These are phyloP conservation scores for Apiosordaria backusii DNA, from an alignment of 495 filamentous ascomycete genomes.

Conservation along the genomic window DNA sequence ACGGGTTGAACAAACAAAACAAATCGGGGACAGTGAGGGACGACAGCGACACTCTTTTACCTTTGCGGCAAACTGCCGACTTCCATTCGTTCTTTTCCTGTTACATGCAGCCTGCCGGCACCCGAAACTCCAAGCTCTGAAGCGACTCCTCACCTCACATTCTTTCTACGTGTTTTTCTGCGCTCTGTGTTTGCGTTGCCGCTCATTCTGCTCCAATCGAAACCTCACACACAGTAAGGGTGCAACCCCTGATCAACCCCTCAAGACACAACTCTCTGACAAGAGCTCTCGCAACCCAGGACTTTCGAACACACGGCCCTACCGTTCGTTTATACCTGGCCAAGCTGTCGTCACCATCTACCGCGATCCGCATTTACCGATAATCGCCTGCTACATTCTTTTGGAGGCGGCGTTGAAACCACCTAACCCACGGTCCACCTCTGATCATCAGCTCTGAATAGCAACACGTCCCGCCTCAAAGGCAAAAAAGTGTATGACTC, in stretches of 20 bases:
- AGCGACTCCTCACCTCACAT: constrained; percentile 14
- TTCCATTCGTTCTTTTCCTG: constrained; percentile 15
- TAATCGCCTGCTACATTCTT: background rate
- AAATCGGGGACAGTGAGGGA: constrained; percentile 5
- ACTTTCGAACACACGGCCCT: background rate
- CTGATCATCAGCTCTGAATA: background rate
- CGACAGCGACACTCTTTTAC: constrained; percentile 22
- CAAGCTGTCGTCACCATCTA: background rate
- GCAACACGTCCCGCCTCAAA: background rate
- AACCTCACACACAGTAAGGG: constrained; percentile 17
- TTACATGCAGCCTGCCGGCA: constrained; percentile 7
- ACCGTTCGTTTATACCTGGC: constrained; percentile 1
- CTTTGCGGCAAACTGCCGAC: constrained; percentile 1
- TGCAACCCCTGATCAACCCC: constrained; percentile 21
- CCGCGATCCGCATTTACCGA: background rate
- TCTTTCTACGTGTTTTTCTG: constrained; percentile 15
- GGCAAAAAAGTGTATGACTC: constrained; percentile 3
- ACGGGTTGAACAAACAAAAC: background rate
- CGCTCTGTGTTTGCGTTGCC: constrained; percentile 20
- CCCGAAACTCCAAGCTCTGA: constrained; percentile 10
- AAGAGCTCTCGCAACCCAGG: constrained; percentile 11
- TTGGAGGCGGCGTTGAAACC: background rate
- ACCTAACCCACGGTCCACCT: background rate
- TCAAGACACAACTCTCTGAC: constrained; percentile 27
- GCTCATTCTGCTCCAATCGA: constrained; percentile 28